Base-by-base conservation (phyloP, 2,329 filamentous ascomycete genomes). In the Hypoxylon sp. region DNA sequence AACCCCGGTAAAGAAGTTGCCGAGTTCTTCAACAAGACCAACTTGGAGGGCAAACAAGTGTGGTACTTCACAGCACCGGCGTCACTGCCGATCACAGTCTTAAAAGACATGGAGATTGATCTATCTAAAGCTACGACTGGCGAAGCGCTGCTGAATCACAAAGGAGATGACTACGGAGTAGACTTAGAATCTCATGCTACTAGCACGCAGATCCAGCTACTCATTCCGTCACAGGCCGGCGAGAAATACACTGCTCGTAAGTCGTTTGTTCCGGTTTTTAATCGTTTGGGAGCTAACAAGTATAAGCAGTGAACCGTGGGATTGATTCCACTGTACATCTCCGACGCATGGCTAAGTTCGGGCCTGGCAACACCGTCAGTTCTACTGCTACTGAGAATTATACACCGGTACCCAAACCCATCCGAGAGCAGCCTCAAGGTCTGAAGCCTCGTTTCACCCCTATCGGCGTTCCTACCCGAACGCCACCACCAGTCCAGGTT, bases 41-140 rank as follows among this genome's bases (percentile, higher is more conserved):
- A 88, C 73, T 77, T 91, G 6, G 82, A 89, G 62, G 90, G 90
- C 69, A 94, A 93, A 82, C 90, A 94, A 77, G 84, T 94, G 66
- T 95, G 92, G 92, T 92, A 94, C 78, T 93, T 95, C 73, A 92
- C 90, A 8, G 90, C 91, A 2, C 92, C 92, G 1, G 86, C 89
- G 5, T 88, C 88, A 10, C 82, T 94, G 2, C 89, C 91, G n/a
- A 85, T 94, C 63, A 88, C 87, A 10, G 84, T 91, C 1, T 81
- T 94, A 51, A 87, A 89, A 76, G 85, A 90, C 70, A 82, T 93
- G 68, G 85, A 90, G 40, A 85, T 93, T 46, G 85, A 85, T 8
- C 77, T 88, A 73, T 86, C 89, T 63, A 84, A 86, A 58, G 84
- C 86, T 1, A 81, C 85, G 66, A 81, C 83, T 1, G 85, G 85